A percentile compares a stretch with the other conserved stretches of the same genome.
These are phyloP conservation scores for Rhexocercosporidium sp. DNA, from an alignment of 2,329 filamentous ascomycete genomes.

Conservation along the genomic window DNA sequence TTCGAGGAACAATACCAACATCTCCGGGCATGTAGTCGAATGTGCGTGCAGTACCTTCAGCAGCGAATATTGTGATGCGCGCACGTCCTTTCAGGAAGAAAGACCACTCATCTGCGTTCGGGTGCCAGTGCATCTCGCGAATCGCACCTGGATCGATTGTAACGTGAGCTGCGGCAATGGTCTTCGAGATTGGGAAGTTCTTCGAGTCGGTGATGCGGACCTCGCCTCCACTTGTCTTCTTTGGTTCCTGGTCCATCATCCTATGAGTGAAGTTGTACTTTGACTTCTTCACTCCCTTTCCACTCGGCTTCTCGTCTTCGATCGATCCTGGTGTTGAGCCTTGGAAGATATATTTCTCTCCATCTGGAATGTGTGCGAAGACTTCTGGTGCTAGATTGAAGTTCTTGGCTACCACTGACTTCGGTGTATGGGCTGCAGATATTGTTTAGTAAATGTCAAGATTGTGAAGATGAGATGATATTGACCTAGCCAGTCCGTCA, in stretches of 20 bases:
- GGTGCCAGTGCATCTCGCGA: constrained; percentile 77
- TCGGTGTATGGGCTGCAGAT: constrained; percentile 65
- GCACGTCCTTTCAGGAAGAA: constrained; percentile 77
- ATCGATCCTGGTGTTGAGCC: constrained; percentile 69
- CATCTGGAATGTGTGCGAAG: constrained; percentile 68
- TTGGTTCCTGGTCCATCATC: constrained; percentile 72
- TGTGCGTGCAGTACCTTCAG: constrained; percentile 71
- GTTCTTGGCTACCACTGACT: constrained; percentile 74
- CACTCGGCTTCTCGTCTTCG: constrained; percentile 65
- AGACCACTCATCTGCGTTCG: constrained; percentile 79
- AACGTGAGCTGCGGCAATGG: constrained; percentile 74
- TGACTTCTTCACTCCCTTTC: constrained; percentile 67
- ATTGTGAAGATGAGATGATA: constrained; percentile 54
- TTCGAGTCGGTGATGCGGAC: constrained; percentile 76
- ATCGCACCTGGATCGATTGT: constrained; percentile 62
- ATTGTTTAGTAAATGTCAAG: constrained; percentile 59
- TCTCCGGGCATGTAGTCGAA: constrained; percentile 79
- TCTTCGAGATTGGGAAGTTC: constrained; percentile 77
- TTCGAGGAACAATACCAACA: constrained; percentile 75
- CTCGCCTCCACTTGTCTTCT: constrained; percentile 67
- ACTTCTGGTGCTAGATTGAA: constrained; percentile 74
- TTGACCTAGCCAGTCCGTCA: constrained; percentile 70
- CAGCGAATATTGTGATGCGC: constrained; percentile 74
- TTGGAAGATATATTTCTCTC: constrained; percentile 80
- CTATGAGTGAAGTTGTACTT: constrained; percentile 73